Base-by-base conservation (phyloP, 768 basidiomycete genomes). In the Porphyrellus cyaneotinctus region DNA sequence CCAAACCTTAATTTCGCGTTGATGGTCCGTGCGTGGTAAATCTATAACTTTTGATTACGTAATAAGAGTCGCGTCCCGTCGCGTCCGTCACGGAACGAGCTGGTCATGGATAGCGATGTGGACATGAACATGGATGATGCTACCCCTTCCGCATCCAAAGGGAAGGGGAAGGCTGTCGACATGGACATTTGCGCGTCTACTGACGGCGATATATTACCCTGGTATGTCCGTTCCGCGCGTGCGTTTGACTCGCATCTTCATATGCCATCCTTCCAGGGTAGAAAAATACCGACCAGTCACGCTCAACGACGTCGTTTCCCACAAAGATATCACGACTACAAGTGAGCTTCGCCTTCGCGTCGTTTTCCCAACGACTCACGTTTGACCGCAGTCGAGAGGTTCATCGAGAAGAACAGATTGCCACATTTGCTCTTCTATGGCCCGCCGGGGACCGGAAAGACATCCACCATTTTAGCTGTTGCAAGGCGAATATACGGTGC, bases 391-490 rank as follows among this genome's bases (percentile, higher is more conserved):
- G 95, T 99, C 70, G 93, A 97, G 70, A 88, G 87, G 67, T 98
- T 99, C 69, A 97, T 99, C 57, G 87, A 92, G 61, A 92, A 91
- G 70, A 95, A 95, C 59, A 77, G 95, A 46, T 68, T 99, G 22
- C 97, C 97, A 0, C 97, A 99, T 71, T 76, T 99, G 26, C 77
- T 99, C 47, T 93, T 99, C 71, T 99, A 99, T 64, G 97, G 97
- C 0, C 97, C 97, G 31, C 97, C 97, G 12, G 97, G 95, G 12
- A 99, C 97, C 0, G 97, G 97, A 46, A 99, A 99, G 71, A 99
- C 97, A 6, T 95, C 93, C 0, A 98, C 95, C 0, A 95, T 99
- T 57, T 77, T 98, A 10, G 97, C 97, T 12, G 88, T 99, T 11
- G 95, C 97, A 20, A 81, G 95, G 44, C 83, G 90, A 56, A 91